Conservation (phyloP, 108 stramenopile genomes). For the Cyclotella choctawhatcheeana region DNA sequence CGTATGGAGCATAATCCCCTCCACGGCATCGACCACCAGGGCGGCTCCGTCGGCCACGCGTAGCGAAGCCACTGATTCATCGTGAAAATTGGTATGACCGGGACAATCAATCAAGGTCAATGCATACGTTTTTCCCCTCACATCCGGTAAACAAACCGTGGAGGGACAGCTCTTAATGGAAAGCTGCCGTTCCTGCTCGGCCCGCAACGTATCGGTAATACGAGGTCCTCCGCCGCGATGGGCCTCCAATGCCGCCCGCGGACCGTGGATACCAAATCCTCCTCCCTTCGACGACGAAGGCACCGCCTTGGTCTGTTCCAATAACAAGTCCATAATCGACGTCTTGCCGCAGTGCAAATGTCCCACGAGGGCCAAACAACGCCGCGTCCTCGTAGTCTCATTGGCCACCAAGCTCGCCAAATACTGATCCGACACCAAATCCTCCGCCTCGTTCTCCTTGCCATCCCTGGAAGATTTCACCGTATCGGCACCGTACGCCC, state of each 20-base stretch:
- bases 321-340: slow-evolving; percentile 80
- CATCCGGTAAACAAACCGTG: slow-evolving; percentile 83
- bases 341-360: slow-evolving; percentile 98
- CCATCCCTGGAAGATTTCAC: slow-evolving; percentile 20
- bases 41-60: slow-evolving; percentile 89
- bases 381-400: slow-evolving; percentile 71
- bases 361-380: slow-evolving; percentile 93
- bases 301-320: slow-evolving; percentile 70
- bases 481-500: slow-evolving; percentile 43
- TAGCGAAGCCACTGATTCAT: slow-evolving; percentile 91
- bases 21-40: slow-evolving; percentile 95
- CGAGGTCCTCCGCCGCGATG: slow-evolving; percentile 59
- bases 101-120: slow-evolving; percentile 95
- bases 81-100: slow-evolving; percentile 95
- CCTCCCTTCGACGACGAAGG: no score
- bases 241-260: slow-evolving; percentile 41
- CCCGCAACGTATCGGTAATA: slow-evolving; percentile 87
- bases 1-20: slow-evolving; percentile 96
- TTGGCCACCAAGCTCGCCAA: slow-evolving; percentile 71
- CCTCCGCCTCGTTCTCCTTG: slow-evolving; percentile 49
- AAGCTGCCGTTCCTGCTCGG: slow-evolving; percentile 94
- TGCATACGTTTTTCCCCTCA: slow-evolving; percentile 87
- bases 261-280: slow-evolving; percentile 45
- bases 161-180: slow-evolving; percentile 92
- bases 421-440: no score